Evolutionary conservation across 1,284 basidiomycete species (phyloP).

Genomic region (Pulveroboletus sp.): DNA sequence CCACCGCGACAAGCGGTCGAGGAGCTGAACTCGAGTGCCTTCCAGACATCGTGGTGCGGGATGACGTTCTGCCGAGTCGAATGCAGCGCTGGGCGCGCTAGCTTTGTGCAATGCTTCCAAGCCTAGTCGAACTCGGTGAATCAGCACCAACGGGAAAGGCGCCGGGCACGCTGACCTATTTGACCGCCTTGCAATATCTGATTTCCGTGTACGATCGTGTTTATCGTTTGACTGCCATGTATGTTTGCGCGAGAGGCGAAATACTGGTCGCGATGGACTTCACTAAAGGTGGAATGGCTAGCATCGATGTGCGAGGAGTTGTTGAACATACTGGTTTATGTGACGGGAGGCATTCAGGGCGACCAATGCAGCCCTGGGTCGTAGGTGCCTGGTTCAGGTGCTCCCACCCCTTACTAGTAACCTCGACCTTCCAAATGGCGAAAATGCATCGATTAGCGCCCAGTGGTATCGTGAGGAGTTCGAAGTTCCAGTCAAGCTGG

Average conservation of each 20-base stretch:
- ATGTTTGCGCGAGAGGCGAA: constrained; percentile 1
- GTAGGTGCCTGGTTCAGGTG: neutral
- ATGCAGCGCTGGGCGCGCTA: constrained; percentile 8
- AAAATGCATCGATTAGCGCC: neutral
- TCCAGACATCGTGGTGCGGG: constrained; percentile 12
- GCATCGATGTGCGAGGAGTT: constrained; percentile 19
- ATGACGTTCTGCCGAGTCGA: constrained; percentile 13
- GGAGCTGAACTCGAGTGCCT: constrained; percentile 18
- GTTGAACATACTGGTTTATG: constrained; percentile 14
- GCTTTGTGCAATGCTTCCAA: constrained; percentile 15
- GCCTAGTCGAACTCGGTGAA: neutral
- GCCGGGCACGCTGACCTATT: neutral
- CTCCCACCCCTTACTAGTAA: neutral
- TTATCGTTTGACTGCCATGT: constrained; percentile 15
- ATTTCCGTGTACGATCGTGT: constrained; percentile 19
- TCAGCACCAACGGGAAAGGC: neutral
- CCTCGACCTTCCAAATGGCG: neutral
- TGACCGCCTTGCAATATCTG: constrained; percentile 14
- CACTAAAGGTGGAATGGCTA: constrained; percentile 22
- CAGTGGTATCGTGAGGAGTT: too few species aligned
- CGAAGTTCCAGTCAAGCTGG: neutral
- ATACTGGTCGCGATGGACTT: constrained; percentile 20
- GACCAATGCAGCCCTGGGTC: too few species aligned
- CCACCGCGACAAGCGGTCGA: constrained; percentile 8
- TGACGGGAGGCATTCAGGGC: neutral